Evolutionary conservation across 768 basidiomycete genomes (phyloP), one percentile per base, ranked within the genome.

Genomic region (Suillus tomentosus): DNA sequence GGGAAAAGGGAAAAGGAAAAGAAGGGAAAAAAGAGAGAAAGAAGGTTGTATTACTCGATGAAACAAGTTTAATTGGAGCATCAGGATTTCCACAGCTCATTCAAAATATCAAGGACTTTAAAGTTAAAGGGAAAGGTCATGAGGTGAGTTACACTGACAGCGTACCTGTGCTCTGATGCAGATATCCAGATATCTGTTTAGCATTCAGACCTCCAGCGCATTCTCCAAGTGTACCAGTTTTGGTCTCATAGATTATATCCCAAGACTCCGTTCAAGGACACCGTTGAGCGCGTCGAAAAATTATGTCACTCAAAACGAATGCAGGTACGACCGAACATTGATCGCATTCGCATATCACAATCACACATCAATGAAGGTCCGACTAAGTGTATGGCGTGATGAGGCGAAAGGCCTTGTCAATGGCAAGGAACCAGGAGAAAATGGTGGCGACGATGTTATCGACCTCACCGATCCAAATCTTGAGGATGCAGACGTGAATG

Each of bases 191-290:
- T 14, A 1, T 62, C 51, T 5, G 13, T 27, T 27, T 60, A 98
- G 96, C 81, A 81, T n/a, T 76, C 84, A 59, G 96, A 99, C 76
- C 83, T 99, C 45, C 86, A 86, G 66, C 82, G 91, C 45, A 78
- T 98, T 15, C 79, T 99, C 62, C 86, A 88, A 66, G 79, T 91
- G 42, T 99, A 99, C 73, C 94, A 95, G 71, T 91, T 95, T 70
- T 99, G 97, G 97, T 85, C 94, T 4, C 97, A 99, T 78, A 85
- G 84, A 69, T 82, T 99, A 81, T 96, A 91, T 72, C 97, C 97
- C 5, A 94, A 91, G 71, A 89, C 86, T 5, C 88, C 90, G 47
- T 97, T 99, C 74, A 82, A 82, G 53, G 95, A 97, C 71, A 96
- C 95, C 0, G 87, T 96, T 6, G 79, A 86, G 39, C 84, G 90